Percentiles rank a stretch among this genome's conserved stretches.
Evolutionary conservation across 495 filamentous ascomycete species (phyloP).

Genomic region (Daldinia vernicosa): DNA sequence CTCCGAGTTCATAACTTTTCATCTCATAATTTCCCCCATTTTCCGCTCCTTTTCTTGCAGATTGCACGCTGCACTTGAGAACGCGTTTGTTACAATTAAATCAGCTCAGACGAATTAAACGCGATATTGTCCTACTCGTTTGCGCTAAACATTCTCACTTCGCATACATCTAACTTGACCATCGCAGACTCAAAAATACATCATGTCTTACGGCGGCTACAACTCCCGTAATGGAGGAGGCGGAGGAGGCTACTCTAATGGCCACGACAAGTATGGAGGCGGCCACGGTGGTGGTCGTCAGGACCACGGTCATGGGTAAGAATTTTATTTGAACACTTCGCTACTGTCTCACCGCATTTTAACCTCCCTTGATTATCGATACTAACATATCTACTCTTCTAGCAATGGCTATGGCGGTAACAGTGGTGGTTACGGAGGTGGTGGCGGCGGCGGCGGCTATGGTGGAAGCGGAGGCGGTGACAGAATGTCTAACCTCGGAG

Average conservation of each 20-base stretch:
- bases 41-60: conserved; percentile 41
- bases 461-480: conserved; percentile 71
- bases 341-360: not conserved
- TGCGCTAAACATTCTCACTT: conserved; percentile 33
- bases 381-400: conserved; percentile 41
- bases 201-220: conserved; percentile 78
- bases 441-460: conserved; percentile 59
- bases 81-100: conserved; percentile 37
- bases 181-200: conserved; percentile 19
- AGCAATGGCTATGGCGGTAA: conserved; percentile 49
- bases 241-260: conserved; percentile 46
- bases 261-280: conserved; percentile 54
- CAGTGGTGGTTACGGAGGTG: conserved; percentile 56
- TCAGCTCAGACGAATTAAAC: conserved; percentile 30
- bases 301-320: conserved; percentile 48
- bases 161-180: not conserved
- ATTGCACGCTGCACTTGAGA: conserved; percentile 27
- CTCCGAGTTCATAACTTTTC: conserved; percentile 22
- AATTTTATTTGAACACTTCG: not conserved
- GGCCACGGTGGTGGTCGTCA: conserved; percentile 48
- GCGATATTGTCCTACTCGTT: conserved; percentile 26
- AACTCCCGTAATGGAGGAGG: conserved; percentile 59
- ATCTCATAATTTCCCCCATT: conserved; percentile 31
- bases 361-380: not conserved
- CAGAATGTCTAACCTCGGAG: conserved; percentile 91